Evolutionary conservation across 139 green algal genomes (phyloP).

Genomic region (Desmodesmus armatus): DNA sequence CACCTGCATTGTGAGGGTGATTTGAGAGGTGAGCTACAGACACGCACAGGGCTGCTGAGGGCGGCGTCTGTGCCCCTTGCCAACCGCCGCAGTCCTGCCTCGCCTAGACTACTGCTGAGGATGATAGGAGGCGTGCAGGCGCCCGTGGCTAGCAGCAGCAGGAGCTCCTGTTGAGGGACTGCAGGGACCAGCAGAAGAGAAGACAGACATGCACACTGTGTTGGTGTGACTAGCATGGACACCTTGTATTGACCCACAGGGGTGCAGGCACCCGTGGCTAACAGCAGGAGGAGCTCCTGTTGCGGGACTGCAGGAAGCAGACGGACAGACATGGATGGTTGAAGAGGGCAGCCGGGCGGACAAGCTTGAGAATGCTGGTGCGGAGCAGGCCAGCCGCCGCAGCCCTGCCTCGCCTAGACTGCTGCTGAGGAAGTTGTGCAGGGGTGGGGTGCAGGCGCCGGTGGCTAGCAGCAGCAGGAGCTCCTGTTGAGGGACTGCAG

Average conservation of each 20-base stretch:
- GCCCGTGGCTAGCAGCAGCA: slow-evolving; percentile 35
- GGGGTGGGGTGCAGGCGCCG: slow-evolving; percentile 43
- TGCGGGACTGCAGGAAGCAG: background rate
- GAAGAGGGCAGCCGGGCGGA: no score
- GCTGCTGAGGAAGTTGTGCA: slow-evolving; percentile 71
- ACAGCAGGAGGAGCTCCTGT: slow-evolving; percentile 1
- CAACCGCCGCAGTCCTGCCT: slow-evolving; percentile 68
- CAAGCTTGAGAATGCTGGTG: no score
- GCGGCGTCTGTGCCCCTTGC: slow-evolving; percentile 71
- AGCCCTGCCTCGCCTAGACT: slow-evolving; percentile 70
- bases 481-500: slow-evolving; percentile 34
- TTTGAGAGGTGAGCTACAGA: no score
- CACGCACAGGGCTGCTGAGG: slow-evolving; percentile 45
- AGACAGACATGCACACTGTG: background rate
- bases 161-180: slow-evolving; percentile 38
- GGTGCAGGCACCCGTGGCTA: no score
- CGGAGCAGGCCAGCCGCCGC: slow-evolving; percentile 64
- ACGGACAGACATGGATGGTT: no score
- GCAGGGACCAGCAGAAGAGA: background rate
- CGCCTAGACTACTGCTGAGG: slow-evolving; percentile 65
- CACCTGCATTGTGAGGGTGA: no score
- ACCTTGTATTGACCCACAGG: no score
- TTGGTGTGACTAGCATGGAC: background rate
- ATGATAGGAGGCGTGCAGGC: slow-evolving; percentile 58
- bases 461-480: slow-evolving; percentile 38